phyloP scores from a whole-genome alignment of 2,329 filamentous ascomycete genomes.

The Pseudogymnoascus sp. region DNA sequence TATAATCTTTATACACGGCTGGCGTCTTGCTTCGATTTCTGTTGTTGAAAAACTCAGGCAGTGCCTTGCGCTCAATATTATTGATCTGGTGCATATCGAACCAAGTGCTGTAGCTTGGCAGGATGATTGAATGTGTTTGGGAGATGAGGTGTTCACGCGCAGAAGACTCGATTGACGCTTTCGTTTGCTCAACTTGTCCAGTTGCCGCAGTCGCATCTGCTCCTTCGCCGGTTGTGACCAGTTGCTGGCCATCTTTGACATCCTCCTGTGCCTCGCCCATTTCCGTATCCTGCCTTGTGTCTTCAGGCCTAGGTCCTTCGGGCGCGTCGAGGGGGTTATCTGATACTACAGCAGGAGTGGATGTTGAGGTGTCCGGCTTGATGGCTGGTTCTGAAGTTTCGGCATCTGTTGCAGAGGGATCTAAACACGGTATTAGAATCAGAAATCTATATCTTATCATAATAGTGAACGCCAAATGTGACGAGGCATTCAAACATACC shows the following conservation, averaged over 20 bases:
- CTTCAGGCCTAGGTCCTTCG: constrained; percentile 53
- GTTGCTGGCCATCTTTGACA: constrained; percentile 39
- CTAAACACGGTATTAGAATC: constrained; percentile 29
- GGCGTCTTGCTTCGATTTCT: constrained; percentile 97
- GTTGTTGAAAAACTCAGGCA: constrained; percentile 98
- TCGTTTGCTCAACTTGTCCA: constrained; percentile 56
- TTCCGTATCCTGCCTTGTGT: constrained; percentile 63
- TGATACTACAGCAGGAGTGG: constrained; percentile 44
- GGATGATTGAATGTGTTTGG: constrained; percentile 90
- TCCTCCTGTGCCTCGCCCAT: constrained; percentile 59
- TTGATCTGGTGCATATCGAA: constrained; percentile 96
- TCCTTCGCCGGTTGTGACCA: constrained; percentile 33
- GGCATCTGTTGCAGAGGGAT: constrained; percentile 54
- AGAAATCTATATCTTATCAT: constrained; percentile 12
- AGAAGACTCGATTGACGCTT: constrained; percentile 72
- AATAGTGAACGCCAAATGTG: constrained; percentile 21
- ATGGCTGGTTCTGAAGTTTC: constrained; percentile 39
- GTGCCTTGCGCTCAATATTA: constrained; percentile 82
- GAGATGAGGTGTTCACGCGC: constrained; percentile 87
- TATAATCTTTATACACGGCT: constrained; percentile 95
- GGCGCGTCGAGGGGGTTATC: constrained; percentile 65
- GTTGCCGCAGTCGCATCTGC: constrained; percentile 42
- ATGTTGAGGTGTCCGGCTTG: constrained; percentile 53
- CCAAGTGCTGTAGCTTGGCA: constrained; percentile 97
- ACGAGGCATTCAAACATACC: constrained; percentile 38